Base-by-base conservation (phyloP, 1,284 basidiomycete genomes). In the Singerocomus rubriflavus region DNA sequence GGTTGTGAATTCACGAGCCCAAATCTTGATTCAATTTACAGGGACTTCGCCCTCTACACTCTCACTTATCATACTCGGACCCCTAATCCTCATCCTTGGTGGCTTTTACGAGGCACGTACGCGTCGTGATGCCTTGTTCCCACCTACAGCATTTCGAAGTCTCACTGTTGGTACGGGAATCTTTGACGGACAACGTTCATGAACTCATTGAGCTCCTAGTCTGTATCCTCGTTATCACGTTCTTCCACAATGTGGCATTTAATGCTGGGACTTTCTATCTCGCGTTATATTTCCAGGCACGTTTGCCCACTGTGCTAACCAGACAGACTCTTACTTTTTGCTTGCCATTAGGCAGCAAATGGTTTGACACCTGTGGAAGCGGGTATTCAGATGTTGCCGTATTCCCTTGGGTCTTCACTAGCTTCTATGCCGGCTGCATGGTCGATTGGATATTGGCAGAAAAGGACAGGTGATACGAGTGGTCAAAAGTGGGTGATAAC, bases 251-350 rank as follows among this genome's bases (percentile, higher is more conserved):
- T 62, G 77, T 90, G 57, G 81, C 81, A 16, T 91, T 90, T 69
- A 91, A 80, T 56, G 79, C 88, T 32, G 88, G 87, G 38, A 91
- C 88, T 6, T 91, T 86, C 68, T 91, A 89, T 70, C 78, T 91
- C 39, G 85, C 87, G 0, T 68, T 91, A 27, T 91, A 82, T 65
- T 90, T 80, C 66, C 88, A 91, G 77, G 88, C 87, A 53, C 41
- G 71, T 49, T 52, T 33, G 32, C 54, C 40, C 17, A 40, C 29
- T 27, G 33, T 25, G 16, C 55, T 30, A 37, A 47, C 43, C 32
- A 31, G 44, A 48, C 31, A 47, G n/a, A 10, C 37, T 53, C 40
- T 56, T 51, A 48, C 36, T 21, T 32, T 32, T 51, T 34, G 54
- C 13, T 48, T 50, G 8, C 40, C 26, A 26, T 44, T 58, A 90